Base-by-base conservation (phyloP, 2,329 filamentous ascomycete genomes). In the Arthrobotrys megalospora region DNA sequence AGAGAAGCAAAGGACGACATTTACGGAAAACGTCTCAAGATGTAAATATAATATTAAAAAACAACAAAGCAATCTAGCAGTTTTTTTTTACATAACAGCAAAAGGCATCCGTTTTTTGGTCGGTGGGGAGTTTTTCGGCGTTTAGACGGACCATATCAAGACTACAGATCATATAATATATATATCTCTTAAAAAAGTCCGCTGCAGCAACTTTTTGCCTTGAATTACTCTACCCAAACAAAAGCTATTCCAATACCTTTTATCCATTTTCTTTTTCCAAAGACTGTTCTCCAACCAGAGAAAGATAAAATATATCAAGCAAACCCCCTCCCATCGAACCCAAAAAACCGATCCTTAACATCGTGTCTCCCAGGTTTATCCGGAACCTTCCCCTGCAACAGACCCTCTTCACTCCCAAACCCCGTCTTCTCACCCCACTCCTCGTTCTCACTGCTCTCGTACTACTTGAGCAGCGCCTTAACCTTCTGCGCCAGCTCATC, bases 401-500 rank as follows among this genome's bases (percentile, higher is more conserved):
- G 21, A 2, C 63, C 36, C 16, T 68, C 64, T 1, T 38, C 52
- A 1, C 10, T 8, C 36, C 52, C 45, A 19, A 76, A 68, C 43
- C 71, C 71, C 63, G 64, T 68, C 28, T 32, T 41, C 11, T 41
- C 43, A 2, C 32, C 71, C 71, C 71, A 76, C 43, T 19, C 16
- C 34, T 19, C 14, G 43, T 76, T 76, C 32, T 45, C 16, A 2
- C 45, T 60, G 71, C 53, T 63, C 24, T 50, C 47, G 24, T 68
- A 68, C 81, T 90, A 89, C 84, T 91, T 89, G 75, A 96, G 91
- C 79, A 94, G 89, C 80, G 90, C 88, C 14, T 91, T 90, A 58
- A 98, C 93, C 84, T 93, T 93, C 82, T 90, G 90, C 73, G 94
- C 93, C 80, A 98, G 88, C 84, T 97, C 94, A 82, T 97, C 94